Base-by-base conservation (phyloP, 805 yeast genomes). In the Myxozyma kluyveri region DNA sequence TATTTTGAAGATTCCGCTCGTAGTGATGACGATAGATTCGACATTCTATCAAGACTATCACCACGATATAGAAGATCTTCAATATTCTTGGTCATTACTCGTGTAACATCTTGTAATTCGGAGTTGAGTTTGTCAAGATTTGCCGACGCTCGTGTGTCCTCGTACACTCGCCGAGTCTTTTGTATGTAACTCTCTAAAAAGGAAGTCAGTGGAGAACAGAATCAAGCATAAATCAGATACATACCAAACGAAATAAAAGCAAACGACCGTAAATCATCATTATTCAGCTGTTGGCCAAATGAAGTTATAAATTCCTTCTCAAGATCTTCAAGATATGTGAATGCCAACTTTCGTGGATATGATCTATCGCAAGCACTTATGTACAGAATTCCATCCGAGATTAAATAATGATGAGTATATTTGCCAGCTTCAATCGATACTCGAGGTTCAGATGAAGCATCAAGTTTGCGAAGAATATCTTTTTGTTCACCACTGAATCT, bases 11-110 rank as follows among this genome's bases (percentile, higher is more conserved):
- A 84, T 67, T 90, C 95, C 57, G 81, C 80, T 63, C 87, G 81
- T 67, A 93, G 76, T 38, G 83, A 78, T 9, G 84, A 80, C 31
- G 96, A 86, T 65, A 93, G 75, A 66, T 93, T 96, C 53, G 88
- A 81, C 91, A 93, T 87, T n/a, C 70, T 63, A 68, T 93, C 98
- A 60, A 93, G 76, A 4, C 90, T 84, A 67, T 93, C 98, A 10
- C 99, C 99, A 65, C 99, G 78, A 69, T 91, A 90, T 35, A 93
- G 76, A 59, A 93, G 74, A 69, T 93, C 99, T 68, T 93, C 98
- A 52, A 93, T 93, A 69, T 93, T 93, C 64, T 91, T 91, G 54
- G 96, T 88, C 95, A 93, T 87, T 51, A 93, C 95, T 59, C 87
- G 82, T 62, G 91, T 89, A 42, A 93, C 99, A 64, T 95, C 99